A percentile compares a stretch with the other conserved stretches of the same genome.
Conservation (phyloP, 129 eudicot genomes). For the Kitagawia praeruptora region DNA sequence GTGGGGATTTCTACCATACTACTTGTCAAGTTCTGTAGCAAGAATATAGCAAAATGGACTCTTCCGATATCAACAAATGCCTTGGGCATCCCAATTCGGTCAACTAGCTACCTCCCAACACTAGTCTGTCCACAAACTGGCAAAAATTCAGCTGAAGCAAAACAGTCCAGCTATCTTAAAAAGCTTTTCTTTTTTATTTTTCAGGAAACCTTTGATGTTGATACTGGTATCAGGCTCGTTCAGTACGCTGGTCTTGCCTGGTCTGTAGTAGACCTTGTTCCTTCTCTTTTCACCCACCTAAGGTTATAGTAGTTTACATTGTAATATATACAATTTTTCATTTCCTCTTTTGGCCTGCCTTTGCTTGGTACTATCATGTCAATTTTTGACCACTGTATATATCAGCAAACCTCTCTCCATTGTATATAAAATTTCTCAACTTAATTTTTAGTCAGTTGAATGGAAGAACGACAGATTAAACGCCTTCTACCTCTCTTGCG, state of each 20-base stretch:
- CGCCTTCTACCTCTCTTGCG: neutral
- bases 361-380: neutral
- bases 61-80: conserved; percentile 69
- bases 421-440: neutral
- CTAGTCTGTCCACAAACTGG: conserved; percentile 32
- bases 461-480: neutral
- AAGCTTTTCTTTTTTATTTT: conserved; percentile 44
- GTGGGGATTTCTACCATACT: conserved; percentile 79
- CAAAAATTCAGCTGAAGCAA: conserved; percentile 43
- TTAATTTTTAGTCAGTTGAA: neutral
- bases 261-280: conserved; percentile 91
- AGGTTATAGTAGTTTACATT: conserved; percentile 35
- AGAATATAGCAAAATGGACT: conserved; percentile 90
- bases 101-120: conserved; percentile 58
- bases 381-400: neutral
- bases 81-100: conserved; percentile 64
- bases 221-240: conserved; percentile 74
- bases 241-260: conserved; percentile 94
- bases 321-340: neutral
- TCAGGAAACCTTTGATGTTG: conserved; percentile 67
- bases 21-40: conserved; percentile 80
- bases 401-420: neutral
- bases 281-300: conserved; percentile 55
- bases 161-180: conserved; percentile 64
- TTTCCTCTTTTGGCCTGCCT: neutral